These are phyloP conservation scores for Hypomyces perniciosus DNA, from an alignment of 2,329 filamentous ascomycete species.

Conservation along the genomic window DNA sequence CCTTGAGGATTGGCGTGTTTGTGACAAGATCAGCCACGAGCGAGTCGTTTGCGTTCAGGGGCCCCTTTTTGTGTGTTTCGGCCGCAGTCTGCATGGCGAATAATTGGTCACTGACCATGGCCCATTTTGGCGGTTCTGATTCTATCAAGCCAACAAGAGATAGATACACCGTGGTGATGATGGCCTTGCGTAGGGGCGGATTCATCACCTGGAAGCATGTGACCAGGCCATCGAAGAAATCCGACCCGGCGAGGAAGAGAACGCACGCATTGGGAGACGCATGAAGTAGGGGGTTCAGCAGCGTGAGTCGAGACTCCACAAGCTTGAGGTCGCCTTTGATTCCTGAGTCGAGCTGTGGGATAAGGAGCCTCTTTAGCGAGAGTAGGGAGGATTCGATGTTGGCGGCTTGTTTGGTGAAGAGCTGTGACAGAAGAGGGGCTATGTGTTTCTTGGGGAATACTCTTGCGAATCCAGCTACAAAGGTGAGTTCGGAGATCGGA, in stretches of 20 bases:
- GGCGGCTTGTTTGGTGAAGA: constrained; percentile 48
- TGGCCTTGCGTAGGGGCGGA: constrained; percentile 55
- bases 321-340: constrained; percentile 48
- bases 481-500: constrained; percentile 56
- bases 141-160: constrained; percentile 67
- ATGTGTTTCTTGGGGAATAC: constrained; percentile 60
- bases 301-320: constrained; percentile 49
- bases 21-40: constrained; percentile 79
- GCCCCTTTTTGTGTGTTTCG: constrained; percentile 54
- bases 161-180: constrained; percentile 70
- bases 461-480: constrained; percentile 62
- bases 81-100: constrained; percentile 72
- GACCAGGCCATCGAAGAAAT: constrained; percentile 75
- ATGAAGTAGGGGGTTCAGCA: constrained; percentile 58
- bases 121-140: constrained; percentile 60
- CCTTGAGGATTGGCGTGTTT: constrained; percentile 66
- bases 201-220: constrained; percentile 60
- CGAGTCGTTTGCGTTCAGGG: constrained; percentile 56
- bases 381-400: constrained; percentile 50
- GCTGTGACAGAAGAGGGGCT: constrained; percentile 39
- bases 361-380: constrained; percentile 55
- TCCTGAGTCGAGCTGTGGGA: constrained; percentile 56
- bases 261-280: constrained; percentile 50
- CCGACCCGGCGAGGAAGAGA: constrained; percentile 75
- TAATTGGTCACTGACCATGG: constrained; percentile 73